These are phyloP conservation scores for Bipolaris cookei DNA, from an alignment of 2,329 filamentous ascomycete genomes.

Conservation along the genomic window DNA sequence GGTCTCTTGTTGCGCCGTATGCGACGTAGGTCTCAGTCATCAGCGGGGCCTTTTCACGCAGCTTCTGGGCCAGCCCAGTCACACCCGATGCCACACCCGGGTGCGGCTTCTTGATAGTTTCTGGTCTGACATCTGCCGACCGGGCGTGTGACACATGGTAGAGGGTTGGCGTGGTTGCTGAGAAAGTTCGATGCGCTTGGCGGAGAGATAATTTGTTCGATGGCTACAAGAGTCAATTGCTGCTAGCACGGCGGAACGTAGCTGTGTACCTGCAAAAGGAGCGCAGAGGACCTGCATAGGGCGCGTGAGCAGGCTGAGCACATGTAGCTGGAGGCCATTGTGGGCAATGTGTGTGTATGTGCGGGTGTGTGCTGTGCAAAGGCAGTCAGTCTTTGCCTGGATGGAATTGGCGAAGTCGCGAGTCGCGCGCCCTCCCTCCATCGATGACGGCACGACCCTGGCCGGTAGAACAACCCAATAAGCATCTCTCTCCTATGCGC, in stretches of 20 bases:
- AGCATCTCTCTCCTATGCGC: conserved; percentile 15
- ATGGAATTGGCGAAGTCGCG: conserved; percentile 34
- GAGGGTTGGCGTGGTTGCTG: conserved; percentile 27
- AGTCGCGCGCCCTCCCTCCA: conserved; percentile 32
- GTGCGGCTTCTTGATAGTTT: conserved; percentile 28
- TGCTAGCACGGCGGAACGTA: background rate
- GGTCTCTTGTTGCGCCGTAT: conserved; percentile 76
- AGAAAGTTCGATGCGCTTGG: conserved; percentile 33
- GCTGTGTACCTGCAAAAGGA: conserved; percentile 29
- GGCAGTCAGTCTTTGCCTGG: conserved; percentile 6
- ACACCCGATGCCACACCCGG: conserved; percentile 21
- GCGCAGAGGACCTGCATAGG: conserved; percentile 25
- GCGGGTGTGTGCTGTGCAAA: background rate
- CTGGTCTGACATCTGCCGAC: conserved; percentile 23
- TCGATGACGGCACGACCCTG: conserved; percentile 44
- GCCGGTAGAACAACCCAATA: conserved; percentile 19
- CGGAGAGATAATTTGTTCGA: conserved; percentile 27
- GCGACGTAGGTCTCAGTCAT: conserved; percentile 73
- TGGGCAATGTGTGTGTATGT: conserved; percentile 7
- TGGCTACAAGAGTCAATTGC: conserved; percentile 31
- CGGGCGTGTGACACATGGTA: conserved; percentile 33
- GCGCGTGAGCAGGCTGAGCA: conserved; percentile 46
- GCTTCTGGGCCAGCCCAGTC: conserved; percentile 35
- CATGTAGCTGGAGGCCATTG: conserved; percentile 48
- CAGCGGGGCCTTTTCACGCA: conserved; percentile 43